Evolutionary conservation across 139 green algal species (phyloP).

Genomic region (Raphidocelis subcapitata): DNA sequence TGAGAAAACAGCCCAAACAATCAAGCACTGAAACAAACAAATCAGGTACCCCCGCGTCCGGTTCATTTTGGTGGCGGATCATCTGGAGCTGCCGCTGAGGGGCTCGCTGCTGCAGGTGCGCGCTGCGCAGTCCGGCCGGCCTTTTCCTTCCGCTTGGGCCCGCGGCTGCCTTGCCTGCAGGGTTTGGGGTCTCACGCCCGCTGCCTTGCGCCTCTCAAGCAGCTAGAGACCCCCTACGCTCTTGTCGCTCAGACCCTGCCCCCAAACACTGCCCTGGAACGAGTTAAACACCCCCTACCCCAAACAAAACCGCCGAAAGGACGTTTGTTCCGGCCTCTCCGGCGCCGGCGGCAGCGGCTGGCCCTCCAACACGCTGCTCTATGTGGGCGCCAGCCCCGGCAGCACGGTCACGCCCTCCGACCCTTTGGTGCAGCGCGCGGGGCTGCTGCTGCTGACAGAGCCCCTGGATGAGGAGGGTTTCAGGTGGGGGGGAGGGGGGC

Average conservation of each 20-base stretch:
- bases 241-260: too few relatives aligned
- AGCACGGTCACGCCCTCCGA: conserved; percentile 34
- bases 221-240: too few relatives aligned
- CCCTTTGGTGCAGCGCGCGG: conserved; percentile 27
- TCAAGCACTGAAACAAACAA: too few relatives aligned
- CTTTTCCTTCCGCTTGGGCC: too few relatives aligned
- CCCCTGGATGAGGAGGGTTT: not conserved
- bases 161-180: too few relatives aligned
- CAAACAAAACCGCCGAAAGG: too few relatives aligned
- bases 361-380: conserved; percentile 50
- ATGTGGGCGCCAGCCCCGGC: conserved; percentile 33
- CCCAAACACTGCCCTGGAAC: not conserved
- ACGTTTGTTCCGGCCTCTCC: too few relatives aligned
- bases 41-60: conserved; percentile 26
- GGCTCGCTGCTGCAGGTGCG: conserved; percentile 19
- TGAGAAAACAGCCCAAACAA: too few relatives aligned
- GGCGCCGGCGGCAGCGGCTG: conserved; percentile 32
- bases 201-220: too few relatives aligned
- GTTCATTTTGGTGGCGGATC: conserved; percentile 40
- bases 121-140: not conserved
- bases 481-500: too few relatives aligned
- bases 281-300: not conserved
- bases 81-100: conserved; percentile 47
- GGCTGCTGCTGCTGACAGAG: conserved; percentile 5
- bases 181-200: too few relatives aligned